Percentiles rank a stretch among this genome's conserved stretches.
phyloP scores from a whole-genome alignment of 2,329 filamentous ascomycete genomes.

The Clarireedia sp. region DNA sequence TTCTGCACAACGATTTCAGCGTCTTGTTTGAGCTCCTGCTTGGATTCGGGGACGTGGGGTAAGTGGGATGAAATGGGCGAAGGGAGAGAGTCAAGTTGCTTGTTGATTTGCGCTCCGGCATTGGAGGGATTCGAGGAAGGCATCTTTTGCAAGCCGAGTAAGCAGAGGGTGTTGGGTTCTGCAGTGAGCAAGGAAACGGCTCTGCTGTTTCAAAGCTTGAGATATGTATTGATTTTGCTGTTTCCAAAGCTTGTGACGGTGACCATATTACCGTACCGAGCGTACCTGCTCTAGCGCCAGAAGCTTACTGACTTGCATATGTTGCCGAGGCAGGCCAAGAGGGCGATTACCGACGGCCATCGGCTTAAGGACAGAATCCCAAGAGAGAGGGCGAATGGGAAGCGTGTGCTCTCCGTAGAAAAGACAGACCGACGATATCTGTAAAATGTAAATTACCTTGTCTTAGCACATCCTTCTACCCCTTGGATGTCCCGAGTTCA shows the following conservation, averaged over 20 bases:
- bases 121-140: slow-evolving; percentile 18
- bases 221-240: not conserved
- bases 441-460: no score
- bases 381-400: no score
- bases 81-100: slow-evolving; percentile 24
- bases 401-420: no score
- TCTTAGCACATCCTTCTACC: no score
- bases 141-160: not conserved
- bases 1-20: slow-evolving; percentile 24
- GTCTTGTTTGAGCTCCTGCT: slow-evolving; percentile 28
- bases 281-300: not conserved
- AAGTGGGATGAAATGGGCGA: slow-evolving; percentile 22
- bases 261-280: not conserved
- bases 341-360: not conserved
- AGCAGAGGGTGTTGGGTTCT: not conserved
- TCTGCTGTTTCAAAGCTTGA: not conserved
- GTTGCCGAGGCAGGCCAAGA: slow-evolving; percentile 9
- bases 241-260: not conserved
- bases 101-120: slow-evolving; percentile 23
- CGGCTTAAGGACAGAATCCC: not conserved
- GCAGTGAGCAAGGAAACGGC: not conserved
- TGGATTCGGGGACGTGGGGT: slow-evolving; percentile 28
- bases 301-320: not conserved
- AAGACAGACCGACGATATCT: no score
- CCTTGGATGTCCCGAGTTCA: no score